phyloP scores from a whole-genome alignment of 2,329 filamentous ascomycete species.

The Helotiales sp. region DNA sequence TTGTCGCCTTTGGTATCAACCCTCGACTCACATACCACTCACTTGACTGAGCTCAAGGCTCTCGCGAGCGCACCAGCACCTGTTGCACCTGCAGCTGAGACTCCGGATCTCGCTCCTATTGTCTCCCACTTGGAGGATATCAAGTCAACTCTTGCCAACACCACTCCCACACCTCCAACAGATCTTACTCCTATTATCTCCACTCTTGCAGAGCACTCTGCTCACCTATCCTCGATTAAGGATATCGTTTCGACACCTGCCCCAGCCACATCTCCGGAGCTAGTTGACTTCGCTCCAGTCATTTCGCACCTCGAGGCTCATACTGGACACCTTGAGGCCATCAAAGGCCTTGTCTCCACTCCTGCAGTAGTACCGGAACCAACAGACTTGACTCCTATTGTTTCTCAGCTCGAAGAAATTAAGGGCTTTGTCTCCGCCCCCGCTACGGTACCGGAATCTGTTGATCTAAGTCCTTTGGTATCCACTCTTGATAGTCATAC shows the following conservation, averaged over 20 bases:
- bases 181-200: conserved; percentile 2
- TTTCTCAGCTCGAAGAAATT: neutral
- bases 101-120: conserved; percentile 1
- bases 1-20: conserved; percentile 2
- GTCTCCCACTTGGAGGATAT: conserved; percentile 10
- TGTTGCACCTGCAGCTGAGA: neutral
- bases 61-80: neutral
- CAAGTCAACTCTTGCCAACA: neutral
- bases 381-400: neutral
- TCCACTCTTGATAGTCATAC: conserved; percentile 6
- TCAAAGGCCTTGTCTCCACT: conserved; percentile 3
- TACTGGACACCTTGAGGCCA: neutral
- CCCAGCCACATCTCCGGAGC: neutral
- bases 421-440: conserved; percentile 6
- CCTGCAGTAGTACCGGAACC: conserved; percentile 2
- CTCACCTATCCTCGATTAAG: neutral
- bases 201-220: neutral
- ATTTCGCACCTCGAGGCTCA: conserved; percentile 1
- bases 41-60: neutral
- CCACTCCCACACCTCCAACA: neutral
- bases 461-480: neutral
- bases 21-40: conserved; percentile 3
- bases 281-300: neutral
- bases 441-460: neutral
- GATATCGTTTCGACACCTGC: neutral